phyloP scores from a whole-genome alignment of 2,329 filamentous ascomycete genomes.

The Aspergillus proliferans region DNA sequence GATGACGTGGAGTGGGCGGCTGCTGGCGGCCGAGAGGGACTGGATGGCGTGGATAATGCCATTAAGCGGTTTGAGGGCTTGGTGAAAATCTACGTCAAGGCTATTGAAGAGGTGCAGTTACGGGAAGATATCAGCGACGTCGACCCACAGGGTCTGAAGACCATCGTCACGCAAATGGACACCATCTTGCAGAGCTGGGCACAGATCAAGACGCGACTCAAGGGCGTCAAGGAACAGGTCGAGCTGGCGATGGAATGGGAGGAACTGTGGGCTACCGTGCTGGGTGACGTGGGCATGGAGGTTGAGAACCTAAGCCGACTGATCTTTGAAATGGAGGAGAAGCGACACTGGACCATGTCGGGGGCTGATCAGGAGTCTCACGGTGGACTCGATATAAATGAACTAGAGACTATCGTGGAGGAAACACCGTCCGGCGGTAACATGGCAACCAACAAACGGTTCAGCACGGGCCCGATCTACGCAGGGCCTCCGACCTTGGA shows the following conservation, averaged over 20 bases:
- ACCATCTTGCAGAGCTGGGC: constrained; percentile 77
- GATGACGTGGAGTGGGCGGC: constrained; percentile 97
- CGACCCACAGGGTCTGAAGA: constrained; percentile 62
- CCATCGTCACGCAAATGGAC: constrained; percentile 83
- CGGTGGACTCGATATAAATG: constrained; percentile 67
- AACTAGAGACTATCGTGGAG: constrained; percentile 88
- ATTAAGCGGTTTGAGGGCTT: constrained; percentile 81
- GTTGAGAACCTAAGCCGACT: constrained; percentile 71
- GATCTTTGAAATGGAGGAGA: constrained; percentile 97
- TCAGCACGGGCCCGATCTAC: constrained; percentile 60
- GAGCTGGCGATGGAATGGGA: constrained; percentile 99
- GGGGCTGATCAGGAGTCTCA: constrained; percentile 49
- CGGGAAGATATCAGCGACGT: constrained; percentile 70
- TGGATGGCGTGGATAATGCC: constrained; percentile 56
- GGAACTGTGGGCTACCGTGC: constrained; percentile 86
- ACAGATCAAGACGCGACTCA: constrained; percentile 69
- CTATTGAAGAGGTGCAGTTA: constrained; percentile 85
- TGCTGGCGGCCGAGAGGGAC: constrained; percentile 62
- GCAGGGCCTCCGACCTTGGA: constrained; percentile 41
- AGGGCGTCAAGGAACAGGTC: constrained; percentile 78
- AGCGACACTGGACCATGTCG: constrained; percentile 70
- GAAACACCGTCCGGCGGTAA: constrained; percentile 61
- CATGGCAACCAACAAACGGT: constrained; percentile 54
- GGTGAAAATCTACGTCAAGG: constrained; percentile 84
- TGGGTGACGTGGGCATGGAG: constrained; percentile 89